Evolutionary conservation across 345 rosid species (phyloP), one percentile per base, ranked within the genome.

Genomic region (Eucalyptus regnans): DNA sequence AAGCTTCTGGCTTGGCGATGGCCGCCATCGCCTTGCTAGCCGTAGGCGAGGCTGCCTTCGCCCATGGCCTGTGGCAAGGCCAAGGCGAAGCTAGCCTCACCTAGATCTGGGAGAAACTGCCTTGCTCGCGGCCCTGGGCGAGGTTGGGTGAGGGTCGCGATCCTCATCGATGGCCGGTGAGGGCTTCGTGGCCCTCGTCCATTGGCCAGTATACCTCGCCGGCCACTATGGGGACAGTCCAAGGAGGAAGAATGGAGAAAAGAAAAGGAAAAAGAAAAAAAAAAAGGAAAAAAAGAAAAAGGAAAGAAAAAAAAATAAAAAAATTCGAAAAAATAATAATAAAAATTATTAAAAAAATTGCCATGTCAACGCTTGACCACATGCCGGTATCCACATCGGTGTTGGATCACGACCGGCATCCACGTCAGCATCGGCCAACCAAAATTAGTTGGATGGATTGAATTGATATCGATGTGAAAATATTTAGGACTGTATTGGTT

Each of bases 101-200:
- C 5, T 52, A 62, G 4, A 27, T 62, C 0, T 12, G 4, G 68
- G 58, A 20, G 58, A 52, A 20, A 2, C 10, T 0, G 10, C 58
- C 2, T 52, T 52, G 58, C 58, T 2, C 0, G 2, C 0, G 23
- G 10, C 58, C 25, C 0, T 20, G 1, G 58, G 25, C 17, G 23
- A 52, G 41, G 41, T 37, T 37, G 41, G 41, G 41, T 37, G 41
- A 37, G 23, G 56, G 58, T 4, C 4, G 23, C 0, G 4, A 52
- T 7, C 23, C 56, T 52, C 2, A 0, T 0, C 0, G 2, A 52
- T 0, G 23, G 10, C 0, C 3, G 4, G 2, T 52, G 58, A 52
- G 58, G 58, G 23, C 10, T 18, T 52, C 1, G 2, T 18, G 58
- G 23, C 58, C 58, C 58, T 52, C 2, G 2, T 22, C 58, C 58